These are phyloP conservation scores for Hibiscus syriacus DNA, from an alignment of 345 rosid species.

Conservation along the genomic window DNA sequence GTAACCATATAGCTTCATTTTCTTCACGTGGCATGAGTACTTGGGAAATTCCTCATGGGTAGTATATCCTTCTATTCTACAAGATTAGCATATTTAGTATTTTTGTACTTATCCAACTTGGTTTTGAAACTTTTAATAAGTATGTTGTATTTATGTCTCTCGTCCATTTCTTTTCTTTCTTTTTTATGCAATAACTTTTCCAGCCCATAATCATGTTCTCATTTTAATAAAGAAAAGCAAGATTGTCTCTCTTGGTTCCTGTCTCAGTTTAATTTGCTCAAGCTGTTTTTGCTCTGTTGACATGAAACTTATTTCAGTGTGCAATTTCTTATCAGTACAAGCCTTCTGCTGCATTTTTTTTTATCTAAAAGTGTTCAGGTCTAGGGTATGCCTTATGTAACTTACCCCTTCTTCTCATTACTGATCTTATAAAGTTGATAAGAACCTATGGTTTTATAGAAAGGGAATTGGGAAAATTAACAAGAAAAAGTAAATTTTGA, in stretches of 20 bases:
- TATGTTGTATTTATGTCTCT: neutral
- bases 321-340: neutral
- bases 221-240: neutral
- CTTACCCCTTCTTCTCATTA: neutral
- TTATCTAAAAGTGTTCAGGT: neutral
- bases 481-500: no score
- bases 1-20: constrained; percentile 92
- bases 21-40: constrained; percentile 99
- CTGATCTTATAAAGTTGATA: neutral
- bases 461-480: no score
- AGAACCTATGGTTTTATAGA: no score
- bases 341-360: neutral
- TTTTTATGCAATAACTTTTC: neutral
- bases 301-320: neutral
- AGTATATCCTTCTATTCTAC: constrained; percentile 19
- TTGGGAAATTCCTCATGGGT: constrained; percentile 99
- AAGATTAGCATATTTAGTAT: neutral
- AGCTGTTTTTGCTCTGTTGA: neutral
- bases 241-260: neutral
- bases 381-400: neutral
- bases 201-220: neutral
- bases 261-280: neutral
- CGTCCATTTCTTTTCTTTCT: neutral
- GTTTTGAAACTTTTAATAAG: neutral
- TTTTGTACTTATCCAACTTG: neutral